A percentile compares a stretch with the other conserved stretches of the same genome.
These are phyloP conservation scores for Pseudotsuga menziesii DNA, from an alignment of 75 land plant genomes.

Conservation along the genomic window DNA sequence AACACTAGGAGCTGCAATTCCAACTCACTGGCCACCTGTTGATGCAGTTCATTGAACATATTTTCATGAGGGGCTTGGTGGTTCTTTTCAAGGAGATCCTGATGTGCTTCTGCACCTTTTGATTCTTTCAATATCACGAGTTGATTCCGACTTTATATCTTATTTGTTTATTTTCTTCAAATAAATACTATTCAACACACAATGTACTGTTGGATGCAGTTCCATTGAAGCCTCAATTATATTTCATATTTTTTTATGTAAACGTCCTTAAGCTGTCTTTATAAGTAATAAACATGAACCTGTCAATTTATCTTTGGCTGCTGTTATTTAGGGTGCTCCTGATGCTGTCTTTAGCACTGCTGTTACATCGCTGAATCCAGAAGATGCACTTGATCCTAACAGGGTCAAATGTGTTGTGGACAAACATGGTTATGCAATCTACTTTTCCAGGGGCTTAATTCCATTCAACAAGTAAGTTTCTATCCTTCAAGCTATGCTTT, in stretches of 20 bases:
- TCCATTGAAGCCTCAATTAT: neutral
- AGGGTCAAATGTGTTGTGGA: slow-evolving; percentile 92
- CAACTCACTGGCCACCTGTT: neutral
- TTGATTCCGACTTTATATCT: neutral
- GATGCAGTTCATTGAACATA: too few relatives aligned
- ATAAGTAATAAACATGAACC: neutral
- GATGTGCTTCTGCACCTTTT: neutral
- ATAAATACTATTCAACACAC: neutral
- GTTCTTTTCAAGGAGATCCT: neutral
- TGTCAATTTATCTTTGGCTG: neutral
- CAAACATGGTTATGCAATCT: slow-evolving; percentile 84
- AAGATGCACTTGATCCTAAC: slow-evolving; percentile 86
- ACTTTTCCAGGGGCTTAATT: slow-evolving; percentile 93
- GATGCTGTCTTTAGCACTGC: slow-evolving; percentile 99
- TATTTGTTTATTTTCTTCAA: neutral
- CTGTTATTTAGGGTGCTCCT: slow-evolving; percentile 57
- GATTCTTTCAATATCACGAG: neutral
- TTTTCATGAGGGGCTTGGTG: neutral
- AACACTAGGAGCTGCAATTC: neutral
- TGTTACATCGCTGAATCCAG: slow-evolving; percentile 81
- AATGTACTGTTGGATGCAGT: neutral
- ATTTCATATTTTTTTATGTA: neutral
- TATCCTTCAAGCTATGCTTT: neutral
- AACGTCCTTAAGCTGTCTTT: neutral
- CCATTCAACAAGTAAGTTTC: slow-evolving; percentile 83